Conservation (phyloP, 306 rosid genomes). For the Rosa multiflora region DNA sequence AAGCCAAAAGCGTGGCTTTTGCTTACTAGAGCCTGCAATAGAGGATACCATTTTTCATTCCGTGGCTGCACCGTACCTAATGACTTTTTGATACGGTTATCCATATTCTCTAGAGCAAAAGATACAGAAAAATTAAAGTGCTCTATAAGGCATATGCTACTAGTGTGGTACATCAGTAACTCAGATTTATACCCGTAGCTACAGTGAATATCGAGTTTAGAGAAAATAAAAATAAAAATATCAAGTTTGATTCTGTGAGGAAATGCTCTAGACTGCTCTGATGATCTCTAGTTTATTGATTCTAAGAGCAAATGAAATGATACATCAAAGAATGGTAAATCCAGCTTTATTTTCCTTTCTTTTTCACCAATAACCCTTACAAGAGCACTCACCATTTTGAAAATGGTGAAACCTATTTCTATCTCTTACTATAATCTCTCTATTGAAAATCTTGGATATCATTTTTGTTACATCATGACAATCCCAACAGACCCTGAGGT, state of each 20-base stretch:
- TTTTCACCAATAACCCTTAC: slow-evolving; percentile 52
- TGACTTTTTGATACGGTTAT: too few relatives aligned
- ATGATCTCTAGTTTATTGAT: not conserved
- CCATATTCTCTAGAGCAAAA: too few relatives aligned
- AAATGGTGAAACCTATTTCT: slow-evolving; percentile 57
- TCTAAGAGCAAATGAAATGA: not conserved
- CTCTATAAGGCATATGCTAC: too few relatives aligned
- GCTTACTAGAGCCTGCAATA: too few relatives aligned
- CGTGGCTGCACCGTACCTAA: too few relatives aligned
- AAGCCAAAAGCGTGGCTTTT: too few relatives aligned
- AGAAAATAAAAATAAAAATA: too few relatives aligned
- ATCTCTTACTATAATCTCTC: slow-evolving; percentile 51
- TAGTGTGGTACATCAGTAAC: too few relatives aligned
- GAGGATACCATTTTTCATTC: too few relatives aligned
- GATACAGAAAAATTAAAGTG: too few relatives aligned
- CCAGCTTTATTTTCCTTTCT: not conserved
- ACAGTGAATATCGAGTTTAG: too few relatives aligned
- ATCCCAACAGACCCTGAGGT: slow-evolving; percentile 46
- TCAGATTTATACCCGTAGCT: not conserved
- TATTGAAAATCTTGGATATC: slow-evolving; percentile 41
- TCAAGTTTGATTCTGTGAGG: not conserved
- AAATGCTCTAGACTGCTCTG: not conserved
- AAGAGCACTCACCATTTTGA: slow-evolving; percentile 51
- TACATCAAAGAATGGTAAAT: not conserved
- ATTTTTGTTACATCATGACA: slow-evolving; percentile 59